phyloP scores from a whole-genome alignment of 306 rosid species.

The Sophora flavescens region DNA sequence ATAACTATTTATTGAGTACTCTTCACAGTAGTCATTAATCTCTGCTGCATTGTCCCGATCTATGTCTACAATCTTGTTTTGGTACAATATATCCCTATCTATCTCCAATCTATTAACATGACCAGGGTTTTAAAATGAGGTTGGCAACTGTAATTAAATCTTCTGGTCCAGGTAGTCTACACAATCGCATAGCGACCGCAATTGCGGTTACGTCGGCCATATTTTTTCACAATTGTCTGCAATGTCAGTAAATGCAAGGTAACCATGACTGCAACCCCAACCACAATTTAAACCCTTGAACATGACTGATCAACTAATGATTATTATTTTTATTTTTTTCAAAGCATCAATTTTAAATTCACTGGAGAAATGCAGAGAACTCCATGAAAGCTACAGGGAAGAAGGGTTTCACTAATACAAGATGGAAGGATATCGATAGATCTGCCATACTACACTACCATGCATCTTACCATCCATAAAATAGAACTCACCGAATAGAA shows the following conservation, averaged over 20 bases:
- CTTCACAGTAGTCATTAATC: not conserved
- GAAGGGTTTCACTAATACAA: constrained; percentile 10
- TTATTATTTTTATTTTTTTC: not conserved
- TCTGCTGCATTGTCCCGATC: not conserved
- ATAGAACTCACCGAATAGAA: constrained; percentile 9
- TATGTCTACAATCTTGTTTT: not conserved
- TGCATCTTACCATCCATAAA: constrained; percentile 14
- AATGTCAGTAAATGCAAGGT: no score
- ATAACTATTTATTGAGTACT: constrained; percentile 1
- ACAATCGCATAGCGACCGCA: no score
- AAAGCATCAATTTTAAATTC: not conserved
- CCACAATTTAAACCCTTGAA: no score
- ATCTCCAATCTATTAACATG: not conserved
- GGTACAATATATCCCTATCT: constrained; percentile 13
- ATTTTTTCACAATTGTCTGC: no score
- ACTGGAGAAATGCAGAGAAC: not conserved
- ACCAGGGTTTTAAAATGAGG: not conserved
- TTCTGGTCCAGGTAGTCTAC: no score
- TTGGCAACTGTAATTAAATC: no score
- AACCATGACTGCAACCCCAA: no score
- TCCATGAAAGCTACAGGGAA: not conserved
- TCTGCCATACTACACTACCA: not conserved
- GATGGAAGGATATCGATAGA: constrained; percentile 5
- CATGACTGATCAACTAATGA: not conserved
- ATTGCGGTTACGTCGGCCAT: no score